A percentile compares a stretch with the other conserved stretches of the same genome.
Conservation (phyloP, 1,139 yeast species). For the Kodamaea alishanica region DNA sequence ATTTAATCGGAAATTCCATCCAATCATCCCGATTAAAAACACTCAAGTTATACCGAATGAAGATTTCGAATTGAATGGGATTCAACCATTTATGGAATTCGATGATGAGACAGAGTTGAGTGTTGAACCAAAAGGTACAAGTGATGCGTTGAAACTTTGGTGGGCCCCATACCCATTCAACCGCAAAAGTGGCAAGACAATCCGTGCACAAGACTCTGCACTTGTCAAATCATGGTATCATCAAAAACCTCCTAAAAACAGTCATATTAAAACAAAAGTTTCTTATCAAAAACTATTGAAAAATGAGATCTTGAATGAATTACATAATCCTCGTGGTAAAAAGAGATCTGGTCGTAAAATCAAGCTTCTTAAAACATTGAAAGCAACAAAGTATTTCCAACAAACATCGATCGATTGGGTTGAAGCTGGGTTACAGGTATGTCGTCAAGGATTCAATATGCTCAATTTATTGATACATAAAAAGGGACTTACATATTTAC, state of each 20-base stretch:
- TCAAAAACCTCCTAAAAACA: constrained; percentile 57
- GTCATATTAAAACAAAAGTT: constrained; percentile 72
- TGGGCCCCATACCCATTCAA: constrained; percentile 88
- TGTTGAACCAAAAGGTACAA: constrained; percentile 40
- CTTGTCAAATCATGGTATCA: constrained; percentile 78
- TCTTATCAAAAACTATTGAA: constrained; percentile 88
- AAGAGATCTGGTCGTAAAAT: constrained; percentile 45
- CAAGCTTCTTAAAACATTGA: constrained; percentile 63
- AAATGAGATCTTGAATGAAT: constrained; percentile 65
- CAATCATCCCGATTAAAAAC: constrained; percentile 43
- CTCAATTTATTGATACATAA: constrained; percentile 84
- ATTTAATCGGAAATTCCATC: constrained; percentile 54
- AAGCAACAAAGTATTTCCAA: constrained; percentile 82
- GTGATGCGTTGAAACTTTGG: constrained; percentile 61
- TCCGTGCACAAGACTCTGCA: constrained; percentile 88
- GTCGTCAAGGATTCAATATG: constrained; percentile 94
- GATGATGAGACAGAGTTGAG: constrained; percentile 32
- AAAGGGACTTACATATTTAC: constrained; percentile 87
- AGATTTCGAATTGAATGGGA: constrained; percentile 10
- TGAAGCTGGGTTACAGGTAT: constrained; percentile 93
- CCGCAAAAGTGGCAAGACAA: constrained; percentile 63
- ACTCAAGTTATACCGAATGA: constrained; percentile 15
- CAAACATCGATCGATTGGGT: constrained; percentile 96
- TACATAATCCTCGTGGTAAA: constrained; percentile 42
- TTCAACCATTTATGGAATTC: constrained; percentile 11